Evolutionary conservation across 257 asterid species (phyloP).

Genomic region (Leptodermis oblonga): DNA sequence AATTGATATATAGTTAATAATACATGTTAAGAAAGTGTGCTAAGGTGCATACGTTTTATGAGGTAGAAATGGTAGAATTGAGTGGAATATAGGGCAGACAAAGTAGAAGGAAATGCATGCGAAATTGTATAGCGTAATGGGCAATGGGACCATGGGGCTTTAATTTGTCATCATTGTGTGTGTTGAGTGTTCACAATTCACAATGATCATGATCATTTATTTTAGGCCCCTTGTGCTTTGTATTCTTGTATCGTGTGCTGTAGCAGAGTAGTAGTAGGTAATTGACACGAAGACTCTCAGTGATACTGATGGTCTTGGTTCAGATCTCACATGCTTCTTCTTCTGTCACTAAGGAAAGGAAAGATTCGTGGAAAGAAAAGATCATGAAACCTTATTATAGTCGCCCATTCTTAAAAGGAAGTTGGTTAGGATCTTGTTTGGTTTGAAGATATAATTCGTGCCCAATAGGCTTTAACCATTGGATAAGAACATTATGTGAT

Average conservation of each 20-base stretch:
- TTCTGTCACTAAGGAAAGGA: conserved; percentile 8
- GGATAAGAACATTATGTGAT: conserved; percentile 5
- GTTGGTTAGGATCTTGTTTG: conserved; percentile 14
- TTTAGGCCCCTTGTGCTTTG: neutral
- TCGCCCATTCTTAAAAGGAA: neutral
- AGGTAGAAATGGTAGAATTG: neutral
- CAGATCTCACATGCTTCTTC: conserved; percentile 12
- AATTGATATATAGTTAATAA: neutral
- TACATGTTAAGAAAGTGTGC: neutral
- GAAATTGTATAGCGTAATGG: neutral
- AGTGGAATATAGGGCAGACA: neutral
- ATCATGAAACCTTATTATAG: too few species aligned
- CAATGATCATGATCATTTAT: conserved; percentile 3
- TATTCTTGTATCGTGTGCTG: neutral
- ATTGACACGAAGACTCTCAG: neutral
- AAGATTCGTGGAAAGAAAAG: too few species aligned
- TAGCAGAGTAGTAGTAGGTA: conserved; percentile 7
- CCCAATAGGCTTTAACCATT: conserved; percentile 2
- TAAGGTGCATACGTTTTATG: neutral
- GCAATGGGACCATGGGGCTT: conserved; percentile 8
- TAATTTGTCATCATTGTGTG: conserved; percentile 14
- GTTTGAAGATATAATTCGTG: neutral
- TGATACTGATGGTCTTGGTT: neutral
- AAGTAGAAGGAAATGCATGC: neutral
- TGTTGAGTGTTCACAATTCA: too few species aligned